Evolutionary conservation across 306 rosid genomes (phyloP).

Genomic region (Quercus wislizeni): DNA sequence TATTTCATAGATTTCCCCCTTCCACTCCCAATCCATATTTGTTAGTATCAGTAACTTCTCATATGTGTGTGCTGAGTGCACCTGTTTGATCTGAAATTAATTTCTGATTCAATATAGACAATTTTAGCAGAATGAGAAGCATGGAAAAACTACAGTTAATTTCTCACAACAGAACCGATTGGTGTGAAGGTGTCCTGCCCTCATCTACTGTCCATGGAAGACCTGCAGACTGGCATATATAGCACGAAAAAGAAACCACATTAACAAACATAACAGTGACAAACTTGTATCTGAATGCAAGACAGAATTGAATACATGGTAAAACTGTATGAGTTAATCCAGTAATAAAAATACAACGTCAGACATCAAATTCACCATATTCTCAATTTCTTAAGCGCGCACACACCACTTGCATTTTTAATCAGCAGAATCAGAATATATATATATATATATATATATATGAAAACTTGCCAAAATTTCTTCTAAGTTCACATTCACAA

Average conservation of each 20-base stretch:
- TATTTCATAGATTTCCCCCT: neutral
- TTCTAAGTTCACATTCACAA: neutral
- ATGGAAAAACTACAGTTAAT: conserved; percentile 19
- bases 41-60: neutral
- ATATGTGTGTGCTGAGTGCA: neutral
- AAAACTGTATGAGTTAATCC: neutral
- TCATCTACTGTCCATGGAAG: conserved; percentile 91
- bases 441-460: neutral
- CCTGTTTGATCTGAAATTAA: neutral
- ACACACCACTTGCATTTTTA: neutral
- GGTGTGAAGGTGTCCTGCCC: conserved; percentile 98
- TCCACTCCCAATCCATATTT: neutral
- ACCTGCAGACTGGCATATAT: conserved; percentile 76
- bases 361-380: neutral
- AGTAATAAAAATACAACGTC: neutral
- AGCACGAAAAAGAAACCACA: neutral
- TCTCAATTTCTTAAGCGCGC: neutral
- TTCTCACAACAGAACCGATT: conserved; percentile 68
- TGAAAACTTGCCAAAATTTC: neutral
- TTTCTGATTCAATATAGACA: conserved; percentile 8
- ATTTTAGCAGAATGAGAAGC: conserved; percentile 15
- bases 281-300: neutral
- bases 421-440: neutral
- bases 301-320: neutral
- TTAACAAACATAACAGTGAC: neutral